Percentiles rank a stretch among this genome's conserved stretches.
Conservation (phyloP, 148 eudicot species). For the Spergularia bocconei region DNA sequence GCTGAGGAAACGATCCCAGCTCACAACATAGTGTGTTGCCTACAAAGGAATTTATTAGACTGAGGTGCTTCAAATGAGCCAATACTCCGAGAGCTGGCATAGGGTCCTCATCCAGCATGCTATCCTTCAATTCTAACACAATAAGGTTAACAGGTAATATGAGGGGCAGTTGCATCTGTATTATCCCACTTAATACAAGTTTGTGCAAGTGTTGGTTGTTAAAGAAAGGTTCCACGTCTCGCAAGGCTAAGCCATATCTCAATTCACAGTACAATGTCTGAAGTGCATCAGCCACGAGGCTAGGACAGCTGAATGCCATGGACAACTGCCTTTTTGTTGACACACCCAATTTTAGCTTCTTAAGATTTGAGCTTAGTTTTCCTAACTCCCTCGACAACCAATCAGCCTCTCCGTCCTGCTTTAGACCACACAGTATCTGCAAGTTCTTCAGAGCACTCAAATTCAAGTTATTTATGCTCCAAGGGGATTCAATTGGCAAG, state of each 20-base stretch:
- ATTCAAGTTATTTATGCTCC: too few species aligned
- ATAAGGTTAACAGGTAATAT: slow-evolving; percentile 24
- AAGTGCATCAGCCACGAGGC: slow-evolving; percentile 16
- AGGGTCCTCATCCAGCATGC: slow-evolving; percentile 13
- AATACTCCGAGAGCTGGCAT: slow-evolving; percentile 21
- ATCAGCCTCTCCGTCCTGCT: too few species aligned
- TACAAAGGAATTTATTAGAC: slow-evolving; percentile 6
- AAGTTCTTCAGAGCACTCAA: too few species aligned
- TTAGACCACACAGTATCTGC: too few species aligned
- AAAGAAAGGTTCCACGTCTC: slow-evolving; percentile 12
- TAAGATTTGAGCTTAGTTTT: slow-evolving; percentile 12
- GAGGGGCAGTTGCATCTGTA: slow-evolving; percentile 3
- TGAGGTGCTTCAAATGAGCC: slow-evolving; percentile 24
- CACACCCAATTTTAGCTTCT: slow-evolving; percentile 22
- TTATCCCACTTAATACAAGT: slow-evolving; percentile 14
- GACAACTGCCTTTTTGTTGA: slow-evolving; percentile 1
- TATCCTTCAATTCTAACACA: slow-evolving; percentile 16
- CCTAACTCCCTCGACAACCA: neutral
- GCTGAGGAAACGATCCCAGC: slow-evolving; percentile 18
- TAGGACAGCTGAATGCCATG: slow-evolving; percentile 22
- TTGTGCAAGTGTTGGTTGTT: slow-evolving; percentile 16
- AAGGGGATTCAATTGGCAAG: too few species aligned
- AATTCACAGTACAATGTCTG: slow-evolving; percentile 14
- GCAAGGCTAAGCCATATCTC: slow-evolving; percentile 1
- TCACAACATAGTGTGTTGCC: slow-evolving; percentile 9